phyloP scores from a whole-genome alignment of 306 rosid genomes.

The Corylus americana region DNA sequence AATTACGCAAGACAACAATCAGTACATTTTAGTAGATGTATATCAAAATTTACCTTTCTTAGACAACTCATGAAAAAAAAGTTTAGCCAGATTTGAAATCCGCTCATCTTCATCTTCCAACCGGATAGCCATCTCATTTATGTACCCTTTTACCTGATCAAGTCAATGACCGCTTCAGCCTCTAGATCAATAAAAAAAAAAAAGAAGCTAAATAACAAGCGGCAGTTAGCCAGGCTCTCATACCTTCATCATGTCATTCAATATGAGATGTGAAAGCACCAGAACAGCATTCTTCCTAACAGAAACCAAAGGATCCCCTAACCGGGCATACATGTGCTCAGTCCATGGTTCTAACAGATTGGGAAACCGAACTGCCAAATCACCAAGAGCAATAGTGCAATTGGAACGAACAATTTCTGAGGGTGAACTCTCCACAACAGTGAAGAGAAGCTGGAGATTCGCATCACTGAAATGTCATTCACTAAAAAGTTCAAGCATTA shows the following conservation, averaged over 20 bases:
- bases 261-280: conserved; percentile 97
- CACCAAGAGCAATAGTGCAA: conserved; percentile 92
- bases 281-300: conserved; percentile 95
- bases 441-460: conserved; percentile 95
- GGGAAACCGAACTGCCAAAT: conserved; percentile 93
- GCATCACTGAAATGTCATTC: conserved; percentile 58
- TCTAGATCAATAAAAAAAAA: conserved; percentile 13
- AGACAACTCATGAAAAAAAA: conserved; percentile 83
- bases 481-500: conserved; percentile 21
- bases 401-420: conserved; percentile 94
- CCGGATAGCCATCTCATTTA: conserved; percentile 84
- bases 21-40: background rate
- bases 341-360: conserved; percentile 97
- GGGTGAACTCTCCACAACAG: conserved; percentile 73
- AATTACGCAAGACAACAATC: conserved; percentile 26
- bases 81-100: conserved; percentile 86
- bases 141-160: conserved; percentile 88
- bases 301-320: conserved; percentile 68
- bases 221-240: conserved; percentile 18
- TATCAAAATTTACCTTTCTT: conserved; percentile 64
- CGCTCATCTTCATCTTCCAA: conserved; percentile 88
- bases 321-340: conserved; percentile 87
- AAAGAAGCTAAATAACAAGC: conserved; percentile 18
- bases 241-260: conserved; percentile 99
- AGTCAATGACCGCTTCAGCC: conserved; percentile 34